Evolutionary conservation across 768 basidiomycete species (phyloP).

Genomic region (Macrolepiota fuliginosa): DNA sequence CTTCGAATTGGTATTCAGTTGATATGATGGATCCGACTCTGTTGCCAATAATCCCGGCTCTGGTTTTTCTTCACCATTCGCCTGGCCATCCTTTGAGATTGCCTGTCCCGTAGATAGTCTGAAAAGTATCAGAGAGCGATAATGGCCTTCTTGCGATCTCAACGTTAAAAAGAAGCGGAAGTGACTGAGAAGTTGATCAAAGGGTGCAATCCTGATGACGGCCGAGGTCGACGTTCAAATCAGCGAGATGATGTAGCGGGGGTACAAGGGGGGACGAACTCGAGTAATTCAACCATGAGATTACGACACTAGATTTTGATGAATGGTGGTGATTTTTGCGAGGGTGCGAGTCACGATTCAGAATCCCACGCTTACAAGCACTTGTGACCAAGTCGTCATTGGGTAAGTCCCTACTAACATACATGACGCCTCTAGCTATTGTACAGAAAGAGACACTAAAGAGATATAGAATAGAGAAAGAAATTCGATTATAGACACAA

Average conservation of each 20-base stretch:
- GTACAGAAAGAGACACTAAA: too few species aligned
- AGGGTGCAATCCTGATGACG: slow-evolving; percentile 39
- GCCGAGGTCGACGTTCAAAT: not conserved
- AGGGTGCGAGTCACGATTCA: too few species aligned
- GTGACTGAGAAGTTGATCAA: slow-evolving; percentile 46
- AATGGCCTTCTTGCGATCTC: slow-evolving; percentile 54
- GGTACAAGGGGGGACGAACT: slow-evolving; percentile 19
- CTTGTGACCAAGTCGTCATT: too few species aligned
- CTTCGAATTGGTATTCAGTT: slow-evolving; percentile 12
- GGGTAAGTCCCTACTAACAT: too few species aligned
- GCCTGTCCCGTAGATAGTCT: slow-evolving; percentile 42
- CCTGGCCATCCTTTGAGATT: not conserved
- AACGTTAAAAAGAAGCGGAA: slow-evolving; percentile 59
- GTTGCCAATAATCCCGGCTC: slow-evolving; percentile 4
- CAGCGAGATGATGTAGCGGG: not conserved
- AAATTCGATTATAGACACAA: not conserved
- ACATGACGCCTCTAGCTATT: too few species aligned
- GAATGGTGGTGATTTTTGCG: too few species aligned
- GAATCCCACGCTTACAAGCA: too few species aligned
- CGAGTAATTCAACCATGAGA: slow-evolving; percentile 18
- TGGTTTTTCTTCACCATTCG: slow-evolving; percentile 3
- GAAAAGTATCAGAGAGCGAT: slow-evolving; percentile 66
- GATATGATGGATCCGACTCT: slow-evolving; percentile 18
- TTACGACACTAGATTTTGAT: too few species aligned
- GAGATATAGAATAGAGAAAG: not conserved